Evolutionary conservation across 2,329 filamentous ascomycete genomes (phyloP), one percentile per base, ranked within the genome.

Genomic region (Uncinocarpus reesii): DNA sequence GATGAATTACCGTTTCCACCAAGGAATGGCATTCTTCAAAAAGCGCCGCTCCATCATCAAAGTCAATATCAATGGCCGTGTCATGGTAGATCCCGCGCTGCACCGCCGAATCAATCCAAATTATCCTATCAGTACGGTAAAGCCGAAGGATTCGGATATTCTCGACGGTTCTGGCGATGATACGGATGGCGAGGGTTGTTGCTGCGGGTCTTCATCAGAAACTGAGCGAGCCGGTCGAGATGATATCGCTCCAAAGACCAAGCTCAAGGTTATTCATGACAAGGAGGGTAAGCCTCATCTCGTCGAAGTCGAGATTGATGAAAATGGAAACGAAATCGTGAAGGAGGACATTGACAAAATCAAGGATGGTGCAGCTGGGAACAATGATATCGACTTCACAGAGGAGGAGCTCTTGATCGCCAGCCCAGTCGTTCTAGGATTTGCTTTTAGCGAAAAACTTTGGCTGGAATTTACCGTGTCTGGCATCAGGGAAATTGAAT

Each of bases 391-490:
- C 1, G 71, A 77, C 16, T 89, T 92, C 62, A 84, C 76, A 0
- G 85, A 92, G 42, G 86, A 93, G 53, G 85, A 95, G 56, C 82
- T 92, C 20, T 71, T 95, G 4, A 82, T 93, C 42, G 81, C 87
- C 1, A 90, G 85, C 1, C 84, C 88, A 0, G 81, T 93, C 0
- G 85, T 94, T 0, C 75, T 93, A 1, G 89, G 88, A 0, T 95
- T 94, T 58, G 79, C 86, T 0, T 93, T 95, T 62, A 80, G 79
- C 1, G 86, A 94, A 65, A 95, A 94, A 67, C 72, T 86, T 7
- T 95, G 88, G 89, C 76, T 94, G 0, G 86, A 95, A 62, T 87
- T 95, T 58, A 81, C 80, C 0, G 81, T 95, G 16, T 85, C 83
- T 0, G 81, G 82, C 0, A 76, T 95, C 53, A 77, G 78, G 37